Base-by-base conservation (phyloP, 495 filamentous ascomycete species). In the Daldinia childiae region DNA sequence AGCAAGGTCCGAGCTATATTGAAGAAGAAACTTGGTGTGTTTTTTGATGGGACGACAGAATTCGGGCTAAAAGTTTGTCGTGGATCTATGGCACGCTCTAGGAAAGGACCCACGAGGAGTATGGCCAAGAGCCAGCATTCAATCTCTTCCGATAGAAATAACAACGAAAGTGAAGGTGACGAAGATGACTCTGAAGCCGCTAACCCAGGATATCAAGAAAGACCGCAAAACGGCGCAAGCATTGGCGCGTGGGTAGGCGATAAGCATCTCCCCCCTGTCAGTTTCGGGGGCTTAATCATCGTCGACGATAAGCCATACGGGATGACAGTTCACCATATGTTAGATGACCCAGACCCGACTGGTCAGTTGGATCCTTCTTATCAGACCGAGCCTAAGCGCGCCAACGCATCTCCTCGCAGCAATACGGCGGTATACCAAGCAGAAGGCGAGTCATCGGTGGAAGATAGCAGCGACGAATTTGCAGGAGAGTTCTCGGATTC, bases 281-380 rank as follows among this genome's bases (percentile, higher is more conserved):
- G 93, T 9, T 94, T 94, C 77, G 95, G 95, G 4, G 95, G 95
- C 14, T 83, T 97, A 1, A 87, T 98, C 43, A 80, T 95, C 7
- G 89, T 97, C 6, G 93, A 98, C 77, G 88, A 90, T 58, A 87
- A 90, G 68, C 88, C 91, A 1, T 95, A 92, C 75, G 95, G 94
- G 7, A 93, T 98, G 90, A 97, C 91, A 17, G 95, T 98, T 3
- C 95, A 98, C 71, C 95, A 98, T 76, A 92, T 98, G 89, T 85
- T 98, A 1, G 95, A 98, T 71, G 88, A 91, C 15, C 91, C 91
- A 4, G 91, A 90, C 29, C 86, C 90, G 15, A 87, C 88, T 43
- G 81, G 86, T 69, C 74, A 86, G 64, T 77, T 85, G 7, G 24
- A 7, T 21, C 32, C 52, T 36, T n/a, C 50, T 11, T 17, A 74